These are phyloP conservation scores for Rhizoclosmatium sp. DNA, from an alignment of 192 early-diverging fungal species.

Conservation along the genomic window DNA sequence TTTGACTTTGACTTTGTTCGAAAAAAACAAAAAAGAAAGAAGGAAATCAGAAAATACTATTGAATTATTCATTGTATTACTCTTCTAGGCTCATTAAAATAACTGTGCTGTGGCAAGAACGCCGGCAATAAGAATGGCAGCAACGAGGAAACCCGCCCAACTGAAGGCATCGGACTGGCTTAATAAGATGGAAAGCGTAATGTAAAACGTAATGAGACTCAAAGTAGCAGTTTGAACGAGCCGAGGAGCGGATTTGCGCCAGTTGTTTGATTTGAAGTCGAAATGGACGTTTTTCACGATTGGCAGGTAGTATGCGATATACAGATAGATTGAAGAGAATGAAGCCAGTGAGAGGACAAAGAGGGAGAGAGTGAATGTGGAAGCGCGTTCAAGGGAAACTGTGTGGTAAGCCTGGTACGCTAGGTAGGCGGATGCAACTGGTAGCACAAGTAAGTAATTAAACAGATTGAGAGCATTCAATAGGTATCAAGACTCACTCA, in stretches of 20 bases:
- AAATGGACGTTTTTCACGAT: not conserved
- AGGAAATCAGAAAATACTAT: not conserved
- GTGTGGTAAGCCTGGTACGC: not conserved
- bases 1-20: not conserved
- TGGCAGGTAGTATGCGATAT: constrained; percentile 29
- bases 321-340: constrained; percentile 10
- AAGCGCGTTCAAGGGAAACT: not conserved
- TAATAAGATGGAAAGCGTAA: not conserved
- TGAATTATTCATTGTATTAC: not conserved
- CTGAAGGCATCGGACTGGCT: not conserved
- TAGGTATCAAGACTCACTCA: not conserved
- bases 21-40: constrained; percentile 24
- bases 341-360: not conserved
- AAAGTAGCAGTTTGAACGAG: constrained; percentile 17
- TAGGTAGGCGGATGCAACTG: not conserved
- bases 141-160: not conserved
- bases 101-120: not conserved
- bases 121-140: constrained; percentile 6
- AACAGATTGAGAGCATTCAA: no score
- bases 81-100: not conserved
- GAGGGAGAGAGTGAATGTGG: not conserved
- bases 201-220: constrained; percentile 9
- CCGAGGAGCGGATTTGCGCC: constrained; percentile 14
- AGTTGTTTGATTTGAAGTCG: constrained; percentile 3
- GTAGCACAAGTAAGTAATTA: not conserved